Conservation (phyloP, 331 rosid genomes). For the Spiraea crenata region DNA sequence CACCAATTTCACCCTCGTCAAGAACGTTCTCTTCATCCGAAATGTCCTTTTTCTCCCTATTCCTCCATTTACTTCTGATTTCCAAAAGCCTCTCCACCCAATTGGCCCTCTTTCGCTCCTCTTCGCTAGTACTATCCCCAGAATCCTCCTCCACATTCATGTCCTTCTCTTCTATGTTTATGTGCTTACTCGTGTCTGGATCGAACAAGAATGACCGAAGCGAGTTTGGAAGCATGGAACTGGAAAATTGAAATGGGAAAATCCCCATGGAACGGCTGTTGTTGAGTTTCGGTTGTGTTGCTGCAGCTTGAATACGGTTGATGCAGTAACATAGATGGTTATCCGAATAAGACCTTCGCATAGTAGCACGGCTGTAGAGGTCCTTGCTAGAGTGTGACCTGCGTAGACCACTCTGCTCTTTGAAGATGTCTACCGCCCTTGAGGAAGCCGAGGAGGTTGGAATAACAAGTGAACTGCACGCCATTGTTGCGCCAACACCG, state of each 20-base stretch:
- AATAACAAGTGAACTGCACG: slow-evolving; percentile 42
- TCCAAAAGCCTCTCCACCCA: slow-evolving; percentile 92
- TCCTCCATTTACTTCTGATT: slow-evolving; percentile 74
- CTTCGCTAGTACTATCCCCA: slow-evolving; percentile 24
- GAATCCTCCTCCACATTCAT: slow-evolving; percentile 24
- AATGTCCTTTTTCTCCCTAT: slow-evolving; percentile 40
- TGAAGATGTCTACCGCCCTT: slow-evolving; percentile 33
- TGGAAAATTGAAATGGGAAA: slow-evolving; percentile 60
- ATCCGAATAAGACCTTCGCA: slow-evolving; percentile 60
- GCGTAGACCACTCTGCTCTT: slow-evolving; percentile 44
- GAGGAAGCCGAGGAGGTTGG: slow-evolving; percentile 49
- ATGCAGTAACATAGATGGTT: slow-evolving; percentile 51
- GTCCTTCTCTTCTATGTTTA: slow-evolving; percentile 35
- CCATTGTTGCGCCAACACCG: slow-evolving; percentile 41
- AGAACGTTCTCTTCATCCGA: slow-evolving; percentile 29
- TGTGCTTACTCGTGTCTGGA: slow-evolving; percentile 53
- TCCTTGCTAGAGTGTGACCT: slow-evolving; percentile 59
- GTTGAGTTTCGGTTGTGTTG: slow-evolving; percentile 52
- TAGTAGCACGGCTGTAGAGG: slow-evolving; percentile 30
- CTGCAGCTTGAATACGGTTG: slow-evolving; percentile 41
- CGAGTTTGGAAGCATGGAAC: slow-evolving; percentile 57
- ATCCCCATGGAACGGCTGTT: slow-evolving; percentile 45
- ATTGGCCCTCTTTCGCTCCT: slow-evolving; percentile 56
- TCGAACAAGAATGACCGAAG: slow-evolving; percentile 62
- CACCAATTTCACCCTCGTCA: slow-evolving; percentile 23